Percentiles rank a stretch among this genome's conserved stretches.
These are phyloP conservation scores for Phytophthora foliorum DNA, from an alignment of 352 stramenopile genomes.

Conservation along the genomic window DNA sequence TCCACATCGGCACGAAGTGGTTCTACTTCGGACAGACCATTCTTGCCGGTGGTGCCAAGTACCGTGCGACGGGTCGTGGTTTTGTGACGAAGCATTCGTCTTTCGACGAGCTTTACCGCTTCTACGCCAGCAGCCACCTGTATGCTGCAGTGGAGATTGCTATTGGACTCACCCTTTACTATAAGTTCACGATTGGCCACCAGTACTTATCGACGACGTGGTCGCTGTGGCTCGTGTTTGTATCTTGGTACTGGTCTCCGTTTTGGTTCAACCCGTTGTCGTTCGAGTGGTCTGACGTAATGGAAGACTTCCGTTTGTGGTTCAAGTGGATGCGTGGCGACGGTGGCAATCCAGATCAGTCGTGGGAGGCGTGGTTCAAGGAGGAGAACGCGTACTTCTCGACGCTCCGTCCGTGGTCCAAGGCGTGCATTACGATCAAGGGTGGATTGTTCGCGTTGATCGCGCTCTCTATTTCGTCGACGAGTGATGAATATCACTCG, in stretches of 20 bases:
- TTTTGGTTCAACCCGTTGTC: conserved; percentile 99
- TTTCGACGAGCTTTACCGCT: conserved; percentile 98
- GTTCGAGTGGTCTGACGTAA: conserved; percentile 97
- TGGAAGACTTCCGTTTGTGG: conserved; percentile 91
- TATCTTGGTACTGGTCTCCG: conserved; percentile 91
- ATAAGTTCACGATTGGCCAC: conserved; percentile 92
- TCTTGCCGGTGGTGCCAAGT: conserved; percentile 98
- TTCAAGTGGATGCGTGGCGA: conserved; percentile 96
- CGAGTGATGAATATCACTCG: conserved; percentile 74
- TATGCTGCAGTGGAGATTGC: conserved; percentile 96
- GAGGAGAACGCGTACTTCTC: conserved; percentile 96
- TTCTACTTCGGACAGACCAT: conserved; percentile 99
- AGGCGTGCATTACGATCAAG: conserved; percentile 93
- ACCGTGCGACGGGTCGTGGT: conserved; percentile 97
- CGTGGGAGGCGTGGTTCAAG: conserved; percentile 97
- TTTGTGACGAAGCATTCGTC: conserved; percentile 99
- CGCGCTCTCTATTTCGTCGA: conserved; percentile 87
- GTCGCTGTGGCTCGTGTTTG: conserved; percentile 96
- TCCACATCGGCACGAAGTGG: conserved; percentile 99
- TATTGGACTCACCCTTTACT: conserved; percentile 95
- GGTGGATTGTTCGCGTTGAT: conserved; percentile 90
- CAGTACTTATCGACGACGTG: conserved; percentile 98
- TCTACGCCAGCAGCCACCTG: conserved; percentile 98
- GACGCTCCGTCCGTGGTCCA: conserved; percentile 89
- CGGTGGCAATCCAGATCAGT: conserved; percentile 93